A percentile compares a stretch with the other conserved stretches of the same genome.
These are phyloP conservation scores for Barbatosphaeria neglecta DNA, from an alignment of 495 filamentous ascomycete genomes.

Conservation along the genomic window DNA sequence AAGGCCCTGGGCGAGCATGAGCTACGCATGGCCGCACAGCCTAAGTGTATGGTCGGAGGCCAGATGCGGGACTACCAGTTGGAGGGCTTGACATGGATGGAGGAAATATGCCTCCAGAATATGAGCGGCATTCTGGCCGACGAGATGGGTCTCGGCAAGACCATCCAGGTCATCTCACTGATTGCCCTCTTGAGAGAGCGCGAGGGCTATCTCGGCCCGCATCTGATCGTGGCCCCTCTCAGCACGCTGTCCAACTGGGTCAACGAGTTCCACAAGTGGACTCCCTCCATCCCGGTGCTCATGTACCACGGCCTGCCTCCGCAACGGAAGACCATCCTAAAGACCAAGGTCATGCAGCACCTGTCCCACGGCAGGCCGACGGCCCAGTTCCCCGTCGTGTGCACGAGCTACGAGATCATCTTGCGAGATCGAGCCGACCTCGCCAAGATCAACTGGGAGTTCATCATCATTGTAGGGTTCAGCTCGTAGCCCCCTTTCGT, in stretches of 20 bases:
- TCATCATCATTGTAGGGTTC: slow-evolving; percentile 76
- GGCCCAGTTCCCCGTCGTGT: slow-evolving; percentile 73
- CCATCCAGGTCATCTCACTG: slow-evolving; percentile 84
- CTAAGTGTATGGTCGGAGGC: slow-evolving; percentile 71
- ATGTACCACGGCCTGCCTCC: slow-evolving; percentile 79
- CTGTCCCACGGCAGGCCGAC: slow-evolving; percentile 30
- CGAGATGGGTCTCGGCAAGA: slow-evolving; percentile 95
- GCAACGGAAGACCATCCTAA: slow-evolving; percentile 61
- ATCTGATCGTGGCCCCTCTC: slow-evolving; percentile 78
- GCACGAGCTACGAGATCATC: slow-evolving; percentile 91
- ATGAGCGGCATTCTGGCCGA: slow-evolving; percentile 92
- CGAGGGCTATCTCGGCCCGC: slow-evolving; percentile 68
- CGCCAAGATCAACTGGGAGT: slow-evolving; percentile 79
- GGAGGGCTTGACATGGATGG: slow-evolving; percentile 91
- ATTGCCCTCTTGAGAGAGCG: slow-evolving; percentile 83
- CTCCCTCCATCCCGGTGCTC: slow-evolving; percentile 71
- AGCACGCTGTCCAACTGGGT: slow-evolving; percentile 94
- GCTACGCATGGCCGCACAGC: slow-evolving; percentile 71
- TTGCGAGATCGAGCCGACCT: slow-evolving; percentile 78
- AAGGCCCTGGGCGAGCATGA: slow-evolving; percentile 62
- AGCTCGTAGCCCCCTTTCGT: neutral
- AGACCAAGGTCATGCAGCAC: slow-evolving; percentile 48
- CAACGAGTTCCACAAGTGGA: slow-evolving; percentile 87
- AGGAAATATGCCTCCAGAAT: slow-evolving; percentile 68
- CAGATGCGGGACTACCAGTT: slow-evolving; percentile 91